phyloP scores from a whole-genome alignment of 2,329 filamentous ascomycete species.

The Colletotrichum australisinense region DNA sequence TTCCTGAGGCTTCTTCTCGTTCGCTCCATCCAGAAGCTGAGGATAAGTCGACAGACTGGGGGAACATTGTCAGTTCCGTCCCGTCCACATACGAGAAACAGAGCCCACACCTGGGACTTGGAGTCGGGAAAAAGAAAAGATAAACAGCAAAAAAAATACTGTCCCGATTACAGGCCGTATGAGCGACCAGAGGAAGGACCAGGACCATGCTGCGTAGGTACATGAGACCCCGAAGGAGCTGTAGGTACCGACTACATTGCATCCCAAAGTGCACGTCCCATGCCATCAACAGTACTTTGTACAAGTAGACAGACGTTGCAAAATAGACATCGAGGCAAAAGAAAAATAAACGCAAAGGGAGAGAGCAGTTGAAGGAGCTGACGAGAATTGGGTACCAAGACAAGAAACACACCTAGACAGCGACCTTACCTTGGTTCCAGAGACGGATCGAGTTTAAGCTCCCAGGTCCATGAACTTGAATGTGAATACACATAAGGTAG shows the following conservation, averaged over 20 bases:
- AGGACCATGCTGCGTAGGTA: neutral
- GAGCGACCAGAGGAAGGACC: neutral
- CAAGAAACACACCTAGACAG: neutral
- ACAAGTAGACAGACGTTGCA: neutral
- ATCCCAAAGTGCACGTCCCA: neutral
- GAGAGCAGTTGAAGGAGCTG: constrained; percentile 1
- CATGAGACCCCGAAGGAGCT: neutral
- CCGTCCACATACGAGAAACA: neutral
- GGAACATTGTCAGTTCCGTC: constrained; percentile 3
- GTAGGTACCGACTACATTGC: neutral
- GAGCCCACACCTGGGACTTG: constrained; percentile 9
- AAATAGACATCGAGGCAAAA: neutral
- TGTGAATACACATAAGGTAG: neutral
- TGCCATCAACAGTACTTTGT: neutral
- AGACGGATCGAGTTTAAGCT: neutral
- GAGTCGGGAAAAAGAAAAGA: neutral
- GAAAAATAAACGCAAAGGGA: neutral
- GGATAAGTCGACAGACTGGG: constrained; percentile 2
- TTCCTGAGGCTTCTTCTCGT: constrained; percentile 8
- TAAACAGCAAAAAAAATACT: neutral
- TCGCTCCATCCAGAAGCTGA: constrained; percentile 12
- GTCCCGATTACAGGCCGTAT: neutral
- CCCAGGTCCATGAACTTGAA: neutral
- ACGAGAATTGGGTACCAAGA: neutral
- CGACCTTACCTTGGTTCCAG: constrained; percentile 23